Percentiles rank a stretch among this genome's conserved stretches.
phyloP scores from a whole-genome alignment of 768 basidiomycete genomes.

The Mycena leptocephala region DNA sequence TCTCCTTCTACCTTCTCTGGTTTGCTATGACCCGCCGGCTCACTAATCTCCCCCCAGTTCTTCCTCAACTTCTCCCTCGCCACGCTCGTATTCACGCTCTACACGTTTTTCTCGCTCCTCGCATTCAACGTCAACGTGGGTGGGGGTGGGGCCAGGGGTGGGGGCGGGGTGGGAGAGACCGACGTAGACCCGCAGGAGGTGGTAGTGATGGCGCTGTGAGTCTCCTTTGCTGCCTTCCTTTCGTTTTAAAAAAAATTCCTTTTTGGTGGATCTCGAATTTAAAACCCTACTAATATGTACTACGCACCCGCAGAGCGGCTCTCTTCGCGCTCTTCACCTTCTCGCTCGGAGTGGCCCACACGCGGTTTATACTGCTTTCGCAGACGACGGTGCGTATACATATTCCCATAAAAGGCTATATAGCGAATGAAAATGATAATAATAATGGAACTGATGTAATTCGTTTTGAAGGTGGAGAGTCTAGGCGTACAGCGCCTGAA shows the following conservation, averaged over 20 bases:
- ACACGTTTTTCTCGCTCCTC: conserved; percentile 75
- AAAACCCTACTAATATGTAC: background rate
- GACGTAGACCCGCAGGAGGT: conserved; percentile 79
- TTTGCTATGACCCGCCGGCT: too few relatives aligned
- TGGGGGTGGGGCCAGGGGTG: too few relatives aligned
- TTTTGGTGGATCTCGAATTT: too few relatives aligned
- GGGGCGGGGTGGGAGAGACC: conserved; percentile 41
- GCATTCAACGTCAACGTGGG: conserved; percentile 63
- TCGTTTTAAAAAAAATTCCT: too few relatives aligned
- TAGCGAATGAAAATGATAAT: too few relatives aligned
- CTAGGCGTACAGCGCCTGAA: conserved; percentile 71
- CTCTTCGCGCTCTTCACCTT: conserved; percentile 83
- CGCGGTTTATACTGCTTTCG: conserved; percentile 72
- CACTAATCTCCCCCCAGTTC: too few relatives aligned
- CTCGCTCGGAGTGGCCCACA: conserved; percentile 72
- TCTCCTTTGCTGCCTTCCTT: conserved; percentile 32
- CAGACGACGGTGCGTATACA: conserved; percentile 74
- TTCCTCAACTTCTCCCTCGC: conserved; percentile 89
- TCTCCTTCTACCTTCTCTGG: too few relatives aligned
- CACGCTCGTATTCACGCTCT: conserved; percentile 71
- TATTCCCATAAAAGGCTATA: too few relatives aligned
- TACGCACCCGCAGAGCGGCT: conserved; percentile 63
- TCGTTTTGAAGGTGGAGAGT: conserved; percentile 61
- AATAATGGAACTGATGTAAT: too few relatives aligned
- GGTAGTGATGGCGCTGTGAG: conserved; percentile 83